Percentiles rank a stretch among this genome's conserved stretches.
Evolutionary conservation across 1,139 yeast species (phyloP).

Genomic region (Blastobotrys apis): DNA sequence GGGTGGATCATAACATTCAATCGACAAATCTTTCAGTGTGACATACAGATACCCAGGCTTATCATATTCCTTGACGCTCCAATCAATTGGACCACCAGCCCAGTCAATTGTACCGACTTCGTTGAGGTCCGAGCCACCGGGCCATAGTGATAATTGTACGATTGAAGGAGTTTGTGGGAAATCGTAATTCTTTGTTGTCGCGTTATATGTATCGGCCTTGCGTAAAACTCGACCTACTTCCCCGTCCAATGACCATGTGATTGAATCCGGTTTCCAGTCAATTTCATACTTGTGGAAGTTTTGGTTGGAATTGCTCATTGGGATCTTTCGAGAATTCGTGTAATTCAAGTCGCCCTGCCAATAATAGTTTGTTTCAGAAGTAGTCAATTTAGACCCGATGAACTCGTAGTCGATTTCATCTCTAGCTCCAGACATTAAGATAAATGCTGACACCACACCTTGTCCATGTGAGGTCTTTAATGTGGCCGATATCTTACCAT

Average conservation of each 20-base stretch:
- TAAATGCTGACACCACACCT: slow-evolving; percentile 86
- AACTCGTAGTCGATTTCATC: slow-evolving; percentile 90
- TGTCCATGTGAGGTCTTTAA: slow-evolving; percentile 67
- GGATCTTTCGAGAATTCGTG: slow-evolving; percentile 50
- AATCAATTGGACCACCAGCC: slow-evolving; percentile 89
- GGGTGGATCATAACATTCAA: slow-evolving; percentile 55
- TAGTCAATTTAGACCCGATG: slow-evolving; percentile 65
- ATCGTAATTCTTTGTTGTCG: slow-evolving; percentile 51
- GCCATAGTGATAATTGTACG: slow-evolving; percentile 86
- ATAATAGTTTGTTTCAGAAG: slow-evolving; percentile 74
- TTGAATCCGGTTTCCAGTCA: slow-evolving; percentile 76
- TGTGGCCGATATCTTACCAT: slow-evolving; percentile 69
- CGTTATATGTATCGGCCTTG: slow-evolving; percentile 63
- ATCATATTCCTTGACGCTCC: slow-evolving; percentile 71
- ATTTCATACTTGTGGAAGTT: slow-evolving; percentile 73
- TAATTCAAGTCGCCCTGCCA: slow-evolving; percentile 69
- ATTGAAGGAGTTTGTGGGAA: slow-evolving; percentile 93
- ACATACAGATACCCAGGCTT: slow-evolving; percentile 77
- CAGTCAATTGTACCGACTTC: slow-evolving; percentile 79
- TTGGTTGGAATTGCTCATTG: slow-evolving; percentile 50
- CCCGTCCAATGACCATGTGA: slow-evolving; percentile 76
- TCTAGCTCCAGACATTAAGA: slow-evolving; percentile 75
- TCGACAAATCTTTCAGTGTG: slow-evolving; percentile 52
- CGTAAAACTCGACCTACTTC: slow-evolving; percentile 60
- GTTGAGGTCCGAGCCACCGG: slow-evolving; percentile 69